These are phyloP conservation scores for Potentilla sterilis DNA, from an alignment of 306 rosid species.

Conservation along the genomic window DNA sequence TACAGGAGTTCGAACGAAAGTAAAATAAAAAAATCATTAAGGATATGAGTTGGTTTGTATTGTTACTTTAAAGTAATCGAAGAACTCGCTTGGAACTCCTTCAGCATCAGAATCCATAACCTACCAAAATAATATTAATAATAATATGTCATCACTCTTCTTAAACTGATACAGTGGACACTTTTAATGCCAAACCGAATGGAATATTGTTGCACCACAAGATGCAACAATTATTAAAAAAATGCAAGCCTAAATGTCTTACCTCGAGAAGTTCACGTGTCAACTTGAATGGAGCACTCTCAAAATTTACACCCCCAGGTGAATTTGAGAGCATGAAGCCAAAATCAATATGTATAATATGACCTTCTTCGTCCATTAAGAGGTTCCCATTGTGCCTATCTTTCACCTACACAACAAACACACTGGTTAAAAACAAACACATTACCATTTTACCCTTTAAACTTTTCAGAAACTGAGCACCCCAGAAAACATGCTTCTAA, in stretches of 20 bases:
- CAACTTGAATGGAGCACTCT: constrained; percentile 97
- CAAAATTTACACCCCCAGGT: constrained; percentile 99
- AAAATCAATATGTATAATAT: constrained; percentile 95
- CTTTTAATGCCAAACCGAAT: background rate
- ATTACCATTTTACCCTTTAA: constrained; percentile 1
- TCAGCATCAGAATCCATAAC: constrained; percentile 99
- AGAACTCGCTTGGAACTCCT: constrained; percentile 98
- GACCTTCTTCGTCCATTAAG: constrained; percentile 96
- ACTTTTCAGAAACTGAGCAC: background rate
- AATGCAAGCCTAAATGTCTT: background rate
- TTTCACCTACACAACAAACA: constrained; percentile 57
- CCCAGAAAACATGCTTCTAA: background rate
- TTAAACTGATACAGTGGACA: background rate
- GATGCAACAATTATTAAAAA: background rate
- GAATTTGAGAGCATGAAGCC: constrained; percentile 99
- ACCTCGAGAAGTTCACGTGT: constrained; percentile 99
- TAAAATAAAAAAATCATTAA: background rate
- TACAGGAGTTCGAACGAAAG: constrained; percentile 4
- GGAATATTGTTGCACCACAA: background rate
- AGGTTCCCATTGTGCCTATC: constrained; percentile 98
- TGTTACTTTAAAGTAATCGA: constrained; percentile 93
- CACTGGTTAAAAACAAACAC: constrained; percentile 19
- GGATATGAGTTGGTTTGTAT: constrained; percentile 11
- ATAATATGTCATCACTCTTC: background rate
- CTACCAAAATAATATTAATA: constrained; percentile 38